These are phyloP conservation scores for Candida ponderosae DNA, from an alignment of 805 yeast species.

Conservation along the genomic window DNA sequence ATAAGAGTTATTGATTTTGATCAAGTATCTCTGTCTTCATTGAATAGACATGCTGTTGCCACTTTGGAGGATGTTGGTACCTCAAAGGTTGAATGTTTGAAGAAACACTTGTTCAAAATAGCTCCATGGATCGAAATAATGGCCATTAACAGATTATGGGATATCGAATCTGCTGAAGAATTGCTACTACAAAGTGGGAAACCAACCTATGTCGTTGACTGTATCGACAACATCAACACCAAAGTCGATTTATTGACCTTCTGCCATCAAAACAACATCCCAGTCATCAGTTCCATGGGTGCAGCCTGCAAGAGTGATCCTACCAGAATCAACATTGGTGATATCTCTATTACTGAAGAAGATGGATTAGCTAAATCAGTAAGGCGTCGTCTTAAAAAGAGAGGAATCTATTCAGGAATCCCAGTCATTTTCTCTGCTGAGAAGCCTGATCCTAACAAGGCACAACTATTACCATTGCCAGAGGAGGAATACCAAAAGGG, in stretches of 20 bases:
- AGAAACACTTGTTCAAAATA: slow-evolving; percentile 54
- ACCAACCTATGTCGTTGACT: slow-evolving; percentile 83
- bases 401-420: slow-evolving; percentile 69
- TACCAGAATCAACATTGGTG: slow-evolving; percentile 82
- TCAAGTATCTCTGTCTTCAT: slow-evolving; percentile 86
- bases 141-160: slow-evolving; percentile 73
- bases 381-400: slow-evolving; percentile 72
- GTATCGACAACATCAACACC: slow-evolving; percentile 96
- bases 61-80: slow-evolving; percentile 87
- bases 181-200: slow-evolving; percentile 43
- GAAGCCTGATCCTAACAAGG: slow-evolving; percentile 94
- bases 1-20: slow-evolving; percentile 87
- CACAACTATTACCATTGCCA: slow-evolving; percentile 75
- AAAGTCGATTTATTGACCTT: slow-evolving; percentile 82
- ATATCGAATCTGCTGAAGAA: slow-evolving; percentile 52
- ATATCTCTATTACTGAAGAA: slow-evolving; percentile 83
- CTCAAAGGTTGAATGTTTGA: slow-evolving; percentile 78
- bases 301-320: slow-evolving; percentile 97
- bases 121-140: slow-evolving; percentile 95
- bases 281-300: slow-evolving; percentile 90
- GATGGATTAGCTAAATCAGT: slow-evolving; percentile 88
- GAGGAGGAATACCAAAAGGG: slow-evolving; percentile 78
- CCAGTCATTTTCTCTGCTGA: slow-evolving; percentile 91
- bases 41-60: slow-evolving; percentile 94
- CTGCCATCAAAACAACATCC: slow-evolving; percentile 51